Percentiles rank a stretch among this genome's conserved stretches.
These are phyloP conservation scores for Amylostereum areolatum DNA, from an alignment of 1,284 basidiomycete genomes.

Conservation along the genomic window DNA sequence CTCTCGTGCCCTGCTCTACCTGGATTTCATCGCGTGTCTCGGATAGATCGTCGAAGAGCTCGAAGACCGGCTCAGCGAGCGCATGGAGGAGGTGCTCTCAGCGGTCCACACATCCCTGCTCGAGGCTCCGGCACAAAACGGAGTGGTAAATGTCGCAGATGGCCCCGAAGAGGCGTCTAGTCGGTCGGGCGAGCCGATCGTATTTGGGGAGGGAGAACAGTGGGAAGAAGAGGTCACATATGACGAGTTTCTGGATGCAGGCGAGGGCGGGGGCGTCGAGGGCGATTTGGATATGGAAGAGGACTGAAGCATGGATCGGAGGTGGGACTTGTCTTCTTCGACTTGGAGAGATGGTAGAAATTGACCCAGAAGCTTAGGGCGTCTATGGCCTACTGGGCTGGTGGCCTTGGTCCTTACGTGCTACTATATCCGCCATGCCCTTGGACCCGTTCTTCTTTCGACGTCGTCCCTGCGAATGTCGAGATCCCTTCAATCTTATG, in stretches of 20 bases:
- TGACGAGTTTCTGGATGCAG: conserved; percentile 55
- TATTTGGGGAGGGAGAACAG: conserved; percentile 25
- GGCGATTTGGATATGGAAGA: conserved; percentile 72
- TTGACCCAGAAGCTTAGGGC: too few relatives aligned
- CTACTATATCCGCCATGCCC: too few relatives aligned
- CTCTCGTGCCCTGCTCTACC: background rate
- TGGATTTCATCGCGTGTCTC: conserved; percentile 3
- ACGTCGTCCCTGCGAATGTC: too few relatives aligned
- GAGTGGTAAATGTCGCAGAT: background rate
- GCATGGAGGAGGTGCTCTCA: conserved; percentile 65
- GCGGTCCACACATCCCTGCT: conserved; percentile 50
- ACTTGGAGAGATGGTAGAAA: too few relatives aligned
- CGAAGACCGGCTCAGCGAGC: conserved; percentile 71
- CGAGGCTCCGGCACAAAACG: conserved; percentile 11
- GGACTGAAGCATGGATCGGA: conserved; percentile 27
- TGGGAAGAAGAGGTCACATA: conserved; percentile 35
- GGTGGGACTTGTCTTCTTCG: too few relatives aligned
- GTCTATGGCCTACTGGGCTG: too few relatives aligned
- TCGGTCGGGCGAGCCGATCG: conserved; percentile 11
- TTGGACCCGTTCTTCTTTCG: too few relatives aligned
- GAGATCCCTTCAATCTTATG: too few relatives aligned
- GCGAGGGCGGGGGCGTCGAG: conserved; percentile 62
- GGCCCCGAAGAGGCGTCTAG: background rate
- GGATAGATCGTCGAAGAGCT: conserved; percentile 84
- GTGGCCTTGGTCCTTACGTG: too few relatives aligned